A percentile compares a stretch with the other conserved stretches of the same genome.
These are phyloP conservation scores for Nannochloropsis granulata DNA, from an alignment of 108 stramenopile species.

Conservation along the genomic window DNA sequence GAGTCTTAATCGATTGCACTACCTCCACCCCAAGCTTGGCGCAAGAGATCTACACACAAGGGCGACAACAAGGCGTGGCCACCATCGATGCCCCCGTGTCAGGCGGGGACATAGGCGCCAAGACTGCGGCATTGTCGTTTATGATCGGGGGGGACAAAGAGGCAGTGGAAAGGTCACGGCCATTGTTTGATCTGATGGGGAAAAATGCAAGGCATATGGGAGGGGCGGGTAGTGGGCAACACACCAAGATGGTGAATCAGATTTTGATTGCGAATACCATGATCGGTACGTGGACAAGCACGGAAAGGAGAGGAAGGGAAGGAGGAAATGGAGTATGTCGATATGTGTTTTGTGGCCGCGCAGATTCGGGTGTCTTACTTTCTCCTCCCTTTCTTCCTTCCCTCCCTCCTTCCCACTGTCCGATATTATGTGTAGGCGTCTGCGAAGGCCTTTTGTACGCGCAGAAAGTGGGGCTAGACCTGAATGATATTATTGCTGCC, in stretches of 20 bases:
- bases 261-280: background rate
- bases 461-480: background rate
- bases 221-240: background rate
- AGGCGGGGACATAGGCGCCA: constrained; percentile 11
- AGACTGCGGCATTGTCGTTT: background rate
- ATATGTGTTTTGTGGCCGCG: no score
- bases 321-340: background rate
- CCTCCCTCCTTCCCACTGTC: background rate
- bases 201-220: background rate
- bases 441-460: background rate
- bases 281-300: background rate
- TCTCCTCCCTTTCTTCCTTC: background rate
- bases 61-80: background rate
- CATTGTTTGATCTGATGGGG: background rate
- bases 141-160: constrained; percentile 8
- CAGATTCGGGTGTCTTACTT: background rate
- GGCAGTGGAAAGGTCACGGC: background rate
- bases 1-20: background rate
- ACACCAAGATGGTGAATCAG: constrained; percentile 11
- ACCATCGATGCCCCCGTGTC: constrained; percentile 2
- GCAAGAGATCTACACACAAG: background rate
- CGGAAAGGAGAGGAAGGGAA: background rate
- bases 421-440: background rate
- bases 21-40: background rate
- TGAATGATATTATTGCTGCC: background rate